These are phyloP conservation scores for Diplogelasinospora grovesii DNA, from an alignment of 495 filamentous ascomycete species.

Conservation along the genomic window DNA sequence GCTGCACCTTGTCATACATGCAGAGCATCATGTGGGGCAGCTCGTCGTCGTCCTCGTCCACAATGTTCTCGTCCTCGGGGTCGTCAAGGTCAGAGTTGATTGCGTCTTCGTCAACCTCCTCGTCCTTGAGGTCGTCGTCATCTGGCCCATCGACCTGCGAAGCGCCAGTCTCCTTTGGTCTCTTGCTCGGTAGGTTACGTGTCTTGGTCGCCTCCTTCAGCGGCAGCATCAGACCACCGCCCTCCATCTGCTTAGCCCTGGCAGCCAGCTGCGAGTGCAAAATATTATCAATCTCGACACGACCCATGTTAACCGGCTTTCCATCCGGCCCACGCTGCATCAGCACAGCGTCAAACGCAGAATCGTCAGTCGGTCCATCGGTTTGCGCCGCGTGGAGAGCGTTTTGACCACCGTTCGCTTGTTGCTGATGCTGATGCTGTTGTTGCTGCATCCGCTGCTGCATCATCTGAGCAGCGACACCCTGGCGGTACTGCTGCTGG, in stretches of 20 bases:
- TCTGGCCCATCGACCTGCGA: slow-evolving; percentile 64
- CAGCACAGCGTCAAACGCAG: slow-evolving; percentile 41
- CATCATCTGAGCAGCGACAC: slow-evolving; percentile 14
- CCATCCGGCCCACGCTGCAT: slow-evolving; percentile 37
- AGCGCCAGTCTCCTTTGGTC: slow-evolving; percentile 17
- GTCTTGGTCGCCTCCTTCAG: slow-evolving; percentile 38
- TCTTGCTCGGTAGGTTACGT: slow-evolving; percentile 20
- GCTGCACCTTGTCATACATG: slow-evolving; percentile 98
- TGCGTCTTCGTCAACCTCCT: slow-evolving; percentile 76
- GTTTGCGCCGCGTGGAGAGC: slow-evolving; percentile 34
- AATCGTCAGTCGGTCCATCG: slow-evolving; percentile 50
- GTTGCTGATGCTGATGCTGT: slow-evolving; percentile 26
- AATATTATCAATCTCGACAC: slow-evolving; percentile 51
- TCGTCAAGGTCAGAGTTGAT: slow-evolving; percentile 99
- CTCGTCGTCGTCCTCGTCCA: slow-evolving; percentile 73
- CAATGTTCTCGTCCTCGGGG: slow-evolving; percentile 72
- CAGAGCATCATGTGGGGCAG: slow-evolving; percentile 86
- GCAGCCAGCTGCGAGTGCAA: slow-evolving; percentile 63
- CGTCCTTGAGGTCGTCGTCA: slow-evolving; percentile 56
- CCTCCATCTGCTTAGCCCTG: slow-evolving; percentile 63
- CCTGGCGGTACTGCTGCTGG: slow-evolving; percentile 29
- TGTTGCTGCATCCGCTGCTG: slow-evolving; percentile 39
- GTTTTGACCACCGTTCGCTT: slow-evolving; percentile 36
- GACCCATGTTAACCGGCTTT: slow-evolving; percentile 36
- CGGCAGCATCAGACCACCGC: slow-evolving; percentile 75